Conservation (phyloP, 2,329 filamentous ascomycete genomes). For the Zopfia rhizophila region DNA sequence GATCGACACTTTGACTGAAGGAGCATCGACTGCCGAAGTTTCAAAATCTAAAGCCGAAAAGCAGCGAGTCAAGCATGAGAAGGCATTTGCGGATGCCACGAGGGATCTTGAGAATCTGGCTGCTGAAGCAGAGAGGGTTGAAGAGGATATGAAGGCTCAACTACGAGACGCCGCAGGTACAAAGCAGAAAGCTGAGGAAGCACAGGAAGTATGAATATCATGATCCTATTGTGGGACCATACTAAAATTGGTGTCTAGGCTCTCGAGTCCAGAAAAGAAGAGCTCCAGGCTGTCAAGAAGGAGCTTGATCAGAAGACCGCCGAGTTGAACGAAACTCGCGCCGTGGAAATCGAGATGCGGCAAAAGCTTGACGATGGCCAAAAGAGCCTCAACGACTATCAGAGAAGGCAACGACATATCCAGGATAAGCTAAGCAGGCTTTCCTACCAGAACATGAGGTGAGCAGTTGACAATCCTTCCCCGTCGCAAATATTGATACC, state of each 20-base stretch:
- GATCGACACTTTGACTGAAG: slow-evolving; percentile 81
- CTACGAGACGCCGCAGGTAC: slow-evolving; percentile 78
- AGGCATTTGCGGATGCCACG: slow-evolving; percentile 79
- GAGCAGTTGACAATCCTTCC: slow-evolving; percentile 17
- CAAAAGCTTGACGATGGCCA: slow-evolving; percentile 98
- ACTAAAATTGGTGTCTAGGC: slow-evolving; percentile 57
- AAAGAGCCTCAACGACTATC: slow-evolving; percentile 86
- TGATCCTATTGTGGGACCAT: too few species aligned
- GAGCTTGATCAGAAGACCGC: slow-evolving; percentile 87
- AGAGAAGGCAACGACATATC: slow-evolving; percentile 87
- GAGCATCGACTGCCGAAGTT: slow-evolving; percentile 86
- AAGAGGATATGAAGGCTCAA: slow-evolving; percentile 82
- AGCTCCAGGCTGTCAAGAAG: slow-evolving; percentile 80
- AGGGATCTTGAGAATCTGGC: slow-evolving; percentile 79
- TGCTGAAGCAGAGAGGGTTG: slow-evolving; percentile 79
- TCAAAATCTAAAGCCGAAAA: slow-evolving; percentile 94
- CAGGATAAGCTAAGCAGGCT: slow-evolving; percentile 89
- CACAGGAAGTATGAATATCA: slow-evolving; percentile 70
- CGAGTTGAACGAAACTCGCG: slow-evolving; percentile 88
- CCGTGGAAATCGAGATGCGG: slow-evolving; percentile 95
- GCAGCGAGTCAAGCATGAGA: slow-evolving; percentile 85
- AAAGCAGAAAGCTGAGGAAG: slow-evolving; percentile 79
- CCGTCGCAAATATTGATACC: slow-evolving; percentile 18
- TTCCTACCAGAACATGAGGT: slow-evolving; percentile 76
- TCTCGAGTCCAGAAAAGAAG: slow-evolving; percentile 80